Percentiles rank a stretch among this genome's conserved stretches.
Conservation (phyloP, 164 flowering plant species). For the Berberis thunbergii region DNA sequence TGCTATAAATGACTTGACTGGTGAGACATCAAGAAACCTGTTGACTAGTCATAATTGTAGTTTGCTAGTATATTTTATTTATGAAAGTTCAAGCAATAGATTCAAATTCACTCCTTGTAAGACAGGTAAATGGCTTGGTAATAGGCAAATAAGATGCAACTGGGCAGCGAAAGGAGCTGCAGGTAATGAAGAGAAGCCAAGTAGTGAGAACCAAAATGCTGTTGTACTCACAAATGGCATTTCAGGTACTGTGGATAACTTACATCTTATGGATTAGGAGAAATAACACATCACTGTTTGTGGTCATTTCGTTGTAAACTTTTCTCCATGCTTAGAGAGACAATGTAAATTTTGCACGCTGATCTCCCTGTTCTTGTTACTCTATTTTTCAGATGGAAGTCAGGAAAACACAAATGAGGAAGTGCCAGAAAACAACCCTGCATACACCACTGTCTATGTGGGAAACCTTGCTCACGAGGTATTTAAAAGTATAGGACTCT, state of each 20-base stretch:
- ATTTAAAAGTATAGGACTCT: slow-evolving; percentile 4
- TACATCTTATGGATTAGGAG: too few relatives aligned
- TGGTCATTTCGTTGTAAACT: too few relatives aligned
- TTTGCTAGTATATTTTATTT: not conserved
- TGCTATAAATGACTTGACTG: slow-evolving; percentile 82
- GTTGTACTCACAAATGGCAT: slow-evolving; percentile 83
- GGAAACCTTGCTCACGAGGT: slow-evolving; percentile 98
- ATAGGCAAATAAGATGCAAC: slow-evolving; percentile 93
- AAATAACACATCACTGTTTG: too few relatives aligned
- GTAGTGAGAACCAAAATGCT: slow-evolving; percentile 63
- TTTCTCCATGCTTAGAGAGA: not conserved
- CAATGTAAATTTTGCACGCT: too few relatives aligned
- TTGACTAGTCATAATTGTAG: not conserved
- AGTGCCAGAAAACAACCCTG: slow-evolving; percentile 92
- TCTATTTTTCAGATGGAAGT: slow-evolving; percentile 52
- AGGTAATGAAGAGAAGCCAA: slow-evolving; percentile 63
- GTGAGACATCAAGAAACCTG: slow-evolving; percentile 22
- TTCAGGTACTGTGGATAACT: slow-evolving; percentile 40
- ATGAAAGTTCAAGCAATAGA: not conserved
- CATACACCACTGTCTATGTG: slow-evolving; percentile 89
- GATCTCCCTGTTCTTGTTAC: not conserved
- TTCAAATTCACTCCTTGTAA: not conserved
- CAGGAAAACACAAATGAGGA: slow-evolving; percentile 61
- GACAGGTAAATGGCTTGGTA: slow-evolving; percentile 97
- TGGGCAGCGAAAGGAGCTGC: slow-evolving; percentile 99